phyloP scores from a whole-genome alignment of 345 rosid species.

The Populus ilicifolia region DNA sequence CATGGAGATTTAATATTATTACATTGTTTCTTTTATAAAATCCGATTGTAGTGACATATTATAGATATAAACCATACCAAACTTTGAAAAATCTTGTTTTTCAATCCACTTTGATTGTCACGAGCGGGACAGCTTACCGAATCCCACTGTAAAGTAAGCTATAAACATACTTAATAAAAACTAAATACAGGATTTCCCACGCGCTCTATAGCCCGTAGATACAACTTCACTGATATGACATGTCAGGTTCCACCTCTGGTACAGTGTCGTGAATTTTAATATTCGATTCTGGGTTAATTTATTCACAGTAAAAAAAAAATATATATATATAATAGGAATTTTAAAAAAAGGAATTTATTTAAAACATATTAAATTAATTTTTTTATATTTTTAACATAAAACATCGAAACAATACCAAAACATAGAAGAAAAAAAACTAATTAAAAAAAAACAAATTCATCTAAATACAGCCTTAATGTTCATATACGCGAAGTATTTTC shows the following conservation, averaged over 20 bases:
- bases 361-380: too few relatives aligned
- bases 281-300: background rate
- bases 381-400: too few relatives aligned
- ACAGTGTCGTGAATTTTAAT: too few relatives aligned
- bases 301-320: too few relatives aligned
- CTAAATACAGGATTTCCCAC: background rate
- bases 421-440: too few relatives aligned
- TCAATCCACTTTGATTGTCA: slow-evolving; percentile 17
- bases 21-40: background rate
- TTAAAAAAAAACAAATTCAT: too few relatives aligned
- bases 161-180: background rate
- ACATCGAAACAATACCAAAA: too few relatives aligned
- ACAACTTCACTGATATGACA: background rate
- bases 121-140: slow-evolving; percentile 24
- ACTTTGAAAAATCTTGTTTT: slow-evolving; percentile 8
- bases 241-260: background rate
- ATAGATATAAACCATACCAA: slow-evolving; percentile 1
- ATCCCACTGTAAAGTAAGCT: slow-evolving; percentile 1
- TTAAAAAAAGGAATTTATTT: too few relatives aligned
- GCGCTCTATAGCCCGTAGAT: background rate
- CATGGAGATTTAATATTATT: background rate
- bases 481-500: background rate
- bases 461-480: too few relatives aligned
- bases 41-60: background rate
- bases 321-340: too few relatives aligned